Evolutionary conservation across 1,139 yeast genomes (phyloP).

Genomic region (Taphrina flavorubra): DNA sequence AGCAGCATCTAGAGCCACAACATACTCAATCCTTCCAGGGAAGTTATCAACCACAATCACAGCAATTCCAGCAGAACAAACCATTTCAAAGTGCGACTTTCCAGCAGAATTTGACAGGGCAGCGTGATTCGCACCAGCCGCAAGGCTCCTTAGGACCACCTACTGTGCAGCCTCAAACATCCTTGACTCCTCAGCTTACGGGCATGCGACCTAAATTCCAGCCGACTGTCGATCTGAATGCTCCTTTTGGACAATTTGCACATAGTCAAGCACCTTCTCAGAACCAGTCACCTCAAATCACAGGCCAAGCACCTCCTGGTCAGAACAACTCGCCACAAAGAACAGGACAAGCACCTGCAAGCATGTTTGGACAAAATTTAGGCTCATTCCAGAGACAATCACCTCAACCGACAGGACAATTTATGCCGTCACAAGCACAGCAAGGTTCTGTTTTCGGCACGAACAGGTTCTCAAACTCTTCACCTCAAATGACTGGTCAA

Average conservation of each 20-base stretch:
- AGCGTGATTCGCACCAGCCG: not conserved
- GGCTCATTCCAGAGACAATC: constrained; percentile 5
- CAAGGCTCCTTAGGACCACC: not conserved
- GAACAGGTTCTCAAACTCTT: not conserved
- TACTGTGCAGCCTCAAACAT: not conserved
- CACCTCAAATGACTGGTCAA: constrained; percentile 10
- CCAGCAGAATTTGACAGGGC: constrained; percentile 16
- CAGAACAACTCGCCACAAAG: constrained; percentile 14
- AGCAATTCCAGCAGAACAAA: constrained; percentile 46
- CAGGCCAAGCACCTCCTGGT: constrained; percentile 1
- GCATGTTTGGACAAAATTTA: not conserved
- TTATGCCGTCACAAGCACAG: not conserved
- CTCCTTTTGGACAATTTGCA: constrained; percentile 17
- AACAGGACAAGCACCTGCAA: constrained; percentile 7
- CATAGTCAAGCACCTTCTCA: not conserved
- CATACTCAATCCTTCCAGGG: constrained; percentile 43
- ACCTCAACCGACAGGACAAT: constrained; percentile 13
- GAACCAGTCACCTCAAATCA: constrained; percentile 9
- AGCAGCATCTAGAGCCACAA: constrained; percentile 40
- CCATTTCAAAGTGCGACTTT: constrained; percentile 43
- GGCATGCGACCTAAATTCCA: constrained; percentile 28
- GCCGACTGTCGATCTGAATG: constrained; percentile 26
- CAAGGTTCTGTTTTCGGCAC: constrained; percentile 2
- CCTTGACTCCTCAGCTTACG: constrained; percentile 22
- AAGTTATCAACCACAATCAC: constrained; percentile 45